These are phyloP conservation scores for Globisporangium cederbergense DNA, from an alignment of 352 stramenopile genomes.

Conservation along the genomic window DNA sequence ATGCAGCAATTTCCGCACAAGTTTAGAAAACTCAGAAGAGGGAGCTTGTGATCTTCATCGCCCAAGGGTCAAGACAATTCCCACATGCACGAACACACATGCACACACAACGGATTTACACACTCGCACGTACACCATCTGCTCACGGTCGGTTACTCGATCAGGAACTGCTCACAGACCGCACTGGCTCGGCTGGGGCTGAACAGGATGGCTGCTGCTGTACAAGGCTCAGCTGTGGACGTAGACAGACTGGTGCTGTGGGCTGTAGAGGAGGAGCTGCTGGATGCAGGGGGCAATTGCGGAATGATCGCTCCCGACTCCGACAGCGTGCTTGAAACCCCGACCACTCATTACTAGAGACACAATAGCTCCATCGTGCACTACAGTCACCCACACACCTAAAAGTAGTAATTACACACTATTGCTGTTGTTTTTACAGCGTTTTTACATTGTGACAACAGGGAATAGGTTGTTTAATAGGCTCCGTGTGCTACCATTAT, in stretches of 20 bases:
- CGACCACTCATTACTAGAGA: not conserved
- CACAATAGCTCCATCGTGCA: not conserved
- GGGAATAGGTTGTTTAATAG: not conserved
- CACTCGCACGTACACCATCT: not conserved
- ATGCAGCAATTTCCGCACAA: constrained; percentile 82
- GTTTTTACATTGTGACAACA: not conserved
- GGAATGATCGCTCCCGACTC: constrained; percentile 1
- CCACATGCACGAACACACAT: constrained; percentile 8
- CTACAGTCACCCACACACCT: not conserved
- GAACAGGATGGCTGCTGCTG: not conserved
- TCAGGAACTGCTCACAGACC: not conserved
- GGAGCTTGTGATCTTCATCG: constrained; percentile 86
- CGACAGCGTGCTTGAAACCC: too few relatives aligned
- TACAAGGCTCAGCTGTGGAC: too few relatives aligned
- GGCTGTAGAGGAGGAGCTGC: not conserved
- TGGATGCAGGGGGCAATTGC: constrained; percentile 11
- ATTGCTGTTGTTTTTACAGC: not conserved
- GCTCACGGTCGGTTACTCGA: not conserved
- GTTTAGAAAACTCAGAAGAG: constrained; percentile 77
- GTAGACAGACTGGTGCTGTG: not conserved
- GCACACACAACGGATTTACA: not conserved
- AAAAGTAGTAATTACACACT: not conserved
- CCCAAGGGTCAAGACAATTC: constrained; percentile 24
- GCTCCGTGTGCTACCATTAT: not conserved
- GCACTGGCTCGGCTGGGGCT: not conserved